Base-by-base conservation (phyloP, 805 yeast species). In the Teunomyces barrocoloradensis region DNA sequence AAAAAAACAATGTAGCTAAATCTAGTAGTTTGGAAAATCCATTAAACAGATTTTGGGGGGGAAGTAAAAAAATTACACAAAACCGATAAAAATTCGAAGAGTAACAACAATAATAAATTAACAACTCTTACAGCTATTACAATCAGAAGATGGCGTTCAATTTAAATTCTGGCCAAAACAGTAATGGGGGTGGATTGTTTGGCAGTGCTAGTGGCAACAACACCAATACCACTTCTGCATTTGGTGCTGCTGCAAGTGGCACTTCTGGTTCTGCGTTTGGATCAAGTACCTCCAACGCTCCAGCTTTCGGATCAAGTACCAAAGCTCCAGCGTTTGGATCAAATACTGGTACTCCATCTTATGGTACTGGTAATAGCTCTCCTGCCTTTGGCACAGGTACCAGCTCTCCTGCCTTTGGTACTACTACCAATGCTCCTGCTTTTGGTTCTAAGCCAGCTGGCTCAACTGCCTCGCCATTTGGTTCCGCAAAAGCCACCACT, bases 161-260 rank as follows among this genome's bases (percentile, higher is more conserved):
- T 15, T 34, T 27, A 30, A 18, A 34, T 44, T 28, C 43, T 32
- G 5, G 40, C 33, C 28, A 20, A 4, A 25, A 42, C 13, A 28
- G 36, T 27, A n/a, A 40, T 11, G 43, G 45, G 12, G 17, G 28
- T 17, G 41, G 48, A 5, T 44, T 44, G 20, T 49, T 49, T 41
- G 53, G 51, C 7, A 28, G 46, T 23, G 28, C 13, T 13, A 7
- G 37, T 15, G 37, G 38, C 15, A 37, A 20, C 18, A 17, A 18
- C 34, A 37, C 29, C 23, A 20, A 36, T 7, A 18, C 42, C 7
- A 12, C 43, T 18, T 12, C 43, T 18, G 34, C 43, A 17, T 39
- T 39, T 28, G 43, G 43, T 18, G 32, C 43, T 12, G 13, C 15
- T 32, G 20, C 32, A 18, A 23, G 42, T 17, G 11, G 9, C 30